A percentile compares a stretch with the other conserved stretches of the same genome.
Evolutionary conservation across 2,329 filamentous ascomycete species (phyloP).

Genomic region (Dothiorella sarmentorum): DNA sequence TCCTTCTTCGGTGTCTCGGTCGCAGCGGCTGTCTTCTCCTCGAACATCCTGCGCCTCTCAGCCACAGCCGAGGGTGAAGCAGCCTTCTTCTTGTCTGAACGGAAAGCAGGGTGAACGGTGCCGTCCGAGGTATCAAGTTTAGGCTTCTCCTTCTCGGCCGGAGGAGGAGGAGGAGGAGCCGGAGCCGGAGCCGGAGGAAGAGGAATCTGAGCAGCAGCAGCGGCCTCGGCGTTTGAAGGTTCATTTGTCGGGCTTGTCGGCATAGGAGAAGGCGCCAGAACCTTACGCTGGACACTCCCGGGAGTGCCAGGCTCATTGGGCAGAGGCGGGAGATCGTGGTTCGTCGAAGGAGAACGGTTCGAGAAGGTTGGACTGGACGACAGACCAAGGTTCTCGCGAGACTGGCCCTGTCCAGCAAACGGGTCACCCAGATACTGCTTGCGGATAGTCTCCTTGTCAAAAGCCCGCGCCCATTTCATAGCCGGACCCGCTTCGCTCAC

Average conservation of each 20-base stretch:
- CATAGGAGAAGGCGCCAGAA: slow-evolving; percentile 27
- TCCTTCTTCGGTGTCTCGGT: slow-evolving; percentile 29
- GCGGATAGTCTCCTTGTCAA: slow-evolving; percentile 83
- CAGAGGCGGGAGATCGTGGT: slow-evolving; percentile 42
- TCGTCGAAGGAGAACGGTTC: slow-evolving; percentile 19
- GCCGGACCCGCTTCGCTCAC: slow-evolving; percentile 85
- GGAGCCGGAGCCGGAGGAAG: slow-evolving; percentile 25
- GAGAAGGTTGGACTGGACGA: slow-evolving; percentile 9
- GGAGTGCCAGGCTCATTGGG: slow-evolving; percentile 29
- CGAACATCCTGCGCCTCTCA: slow-evolving; percentile 14
- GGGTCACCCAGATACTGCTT: slow-evolving; percentile 78
- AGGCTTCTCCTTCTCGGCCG: slow-evolving; percentile 32
- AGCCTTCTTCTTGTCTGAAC: slow-evolving; percentile 25
- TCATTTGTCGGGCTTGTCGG: not conserved
- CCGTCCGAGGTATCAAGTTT: slow-evolving; percentile 18
- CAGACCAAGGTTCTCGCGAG: slow-evolving; percentile 41
- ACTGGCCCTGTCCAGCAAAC: slow-evolving; percentile 64
- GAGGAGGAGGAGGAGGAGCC: slow-evolving; percentile 33
- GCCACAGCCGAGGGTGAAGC: slow-evolving; percentile 1
- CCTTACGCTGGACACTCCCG: slow-evolving; percentile 23
- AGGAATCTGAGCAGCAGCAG: slow-evolving; percentile 32
- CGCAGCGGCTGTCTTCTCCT: slow-evolving; percentile 8
- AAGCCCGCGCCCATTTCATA: slow-evolving; percentile 96
- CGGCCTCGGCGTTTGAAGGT: not conserved
- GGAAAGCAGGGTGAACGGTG: slow-evolving; percentile 43